Evolutionary conservation across 192 early-diverging fungal species (phyloP).

Genomic region (Linnemannia elongata): DNA sequence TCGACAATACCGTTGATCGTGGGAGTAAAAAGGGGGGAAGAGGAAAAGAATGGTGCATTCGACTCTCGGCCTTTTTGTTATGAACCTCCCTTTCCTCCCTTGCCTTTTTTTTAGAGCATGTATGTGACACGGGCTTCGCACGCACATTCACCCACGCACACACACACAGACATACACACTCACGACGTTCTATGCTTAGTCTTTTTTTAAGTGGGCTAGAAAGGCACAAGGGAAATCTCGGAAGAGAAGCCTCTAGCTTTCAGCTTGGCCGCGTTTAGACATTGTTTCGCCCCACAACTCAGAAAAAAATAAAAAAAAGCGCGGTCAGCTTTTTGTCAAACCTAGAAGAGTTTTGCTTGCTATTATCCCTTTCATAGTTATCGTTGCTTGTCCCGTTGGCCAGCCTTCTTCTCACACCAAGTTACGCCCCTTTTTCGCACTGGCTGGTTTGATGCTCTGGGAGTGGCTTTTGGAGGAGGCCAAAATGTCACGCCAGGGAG

Average conservation of each 20-base stretch:
- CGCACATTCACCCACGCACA: neutral
- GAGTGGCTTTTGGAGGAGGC: neutral
- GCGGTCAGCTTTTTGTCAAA: constrained; percentile 1
- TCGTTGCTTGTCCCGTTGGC: neutral
- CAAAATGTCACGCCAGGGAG: neutral
- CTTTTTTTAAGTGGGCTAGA: neutral
- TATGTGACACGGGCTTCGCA: neutral
- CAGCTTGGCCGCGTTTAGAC: constrained; percentile 1
- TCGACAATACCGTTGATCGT: neutral
- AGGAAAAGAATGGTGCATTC: neutral
- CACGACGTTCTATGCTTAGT: neutral
- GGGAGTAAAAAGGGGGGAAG: neutral
- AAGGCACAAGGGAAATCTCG: neutral
- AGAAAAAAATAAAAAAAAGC: neutral
- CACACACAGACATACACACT: neutral
- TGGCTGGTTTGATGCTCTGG: too few relatives aligned
- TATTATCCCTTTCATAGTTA: neutral
- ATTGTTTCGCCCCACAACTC: constrained; percentile 4
- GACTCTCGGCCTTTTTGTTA: neutral
- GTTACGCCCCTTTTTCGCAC: neutral
- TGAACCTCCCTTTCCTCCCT: neutral
- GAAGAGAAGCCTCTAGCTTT: neutral
- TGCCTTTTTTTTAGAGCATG: neutral
- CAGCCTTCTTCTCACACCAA: neutral
- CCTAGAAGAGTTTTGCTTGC: neutral